These are phyloP conservation scores for Malus hybrid DNA, from an alignment of 331 rosid species.

Conservation along the genomic window DNA sequence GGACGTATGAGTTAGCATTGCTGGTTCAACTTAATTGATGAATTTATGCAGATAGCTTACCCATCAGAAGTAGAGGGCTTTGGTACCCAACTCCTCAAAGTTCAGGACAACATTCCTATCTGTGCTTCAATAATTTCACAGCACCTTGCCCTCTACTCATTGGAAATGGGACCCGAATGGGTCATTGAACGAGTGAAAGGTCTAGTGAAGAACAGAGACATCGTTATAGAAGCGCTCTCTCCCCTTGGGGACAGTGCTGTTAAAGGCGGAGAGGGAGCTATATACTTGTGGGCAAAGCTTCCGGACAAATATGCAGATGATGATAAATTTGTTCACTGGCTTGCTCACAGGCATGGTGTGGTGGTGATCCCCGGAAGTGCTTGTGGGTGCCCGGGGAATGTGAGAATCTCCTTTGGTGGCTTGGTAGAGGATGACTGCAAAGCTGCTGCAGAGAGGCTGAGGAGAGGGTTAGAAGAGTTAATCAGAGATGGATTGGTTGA, in stretches of 20 bases:
- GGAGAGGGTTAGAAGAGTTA: constrained; percentile 72
- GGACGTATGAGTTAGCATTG: neutral
- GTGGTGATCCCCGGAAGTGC: constrained; percentile 88
- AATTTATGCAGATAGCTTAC: constrained; percentile 77
- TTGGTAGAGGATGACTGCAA: constrained; percentile 67
- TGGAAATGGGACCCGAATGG: constrained; percentile 77
- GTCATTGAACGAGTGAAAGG: constrained; percentile 55
- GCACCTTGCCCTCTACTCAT: constrained; percentile 72
- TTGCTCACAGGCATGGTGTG: constrained; percentile 60
- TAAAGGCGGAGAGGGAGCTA: constrained; percentile 94
- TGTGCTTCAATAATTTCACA: constrained; percentile 90
- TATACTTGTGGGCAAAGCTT: constrained; percentile 94
- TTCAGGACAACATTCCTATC: constrained; percentile 96
- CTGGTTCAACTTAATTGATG: constrained; percentile 4
- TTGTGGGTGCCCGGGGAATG: constrained; percentile 63
- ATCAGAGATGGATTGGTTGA: constrained; percentile 63
- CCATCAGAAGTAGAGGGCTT: constrained; percentile 79
- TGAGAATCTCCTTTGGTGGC: constrained; percentile 86
- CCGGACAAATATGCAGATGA: constrained; percentile 50
- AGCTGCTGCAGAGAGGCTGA: constrained; percentile 74
- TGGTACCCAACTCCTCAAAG: constrained; percentile 81
- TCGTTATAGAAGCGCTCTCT: constrained; percentile 56
- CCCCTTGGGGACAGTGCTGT: constrained; percentile 68
- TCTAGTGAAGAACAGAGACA: constrained; percentile 57
- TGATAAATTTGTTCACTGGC: constrained; percentile 69